Percentiles rank a stretch among this genome's conserved stretches.
Evolutionary conservation across 768 basidiomycete genomes (phyloP).

Genomic region (Panellus pusillus): DNA sequence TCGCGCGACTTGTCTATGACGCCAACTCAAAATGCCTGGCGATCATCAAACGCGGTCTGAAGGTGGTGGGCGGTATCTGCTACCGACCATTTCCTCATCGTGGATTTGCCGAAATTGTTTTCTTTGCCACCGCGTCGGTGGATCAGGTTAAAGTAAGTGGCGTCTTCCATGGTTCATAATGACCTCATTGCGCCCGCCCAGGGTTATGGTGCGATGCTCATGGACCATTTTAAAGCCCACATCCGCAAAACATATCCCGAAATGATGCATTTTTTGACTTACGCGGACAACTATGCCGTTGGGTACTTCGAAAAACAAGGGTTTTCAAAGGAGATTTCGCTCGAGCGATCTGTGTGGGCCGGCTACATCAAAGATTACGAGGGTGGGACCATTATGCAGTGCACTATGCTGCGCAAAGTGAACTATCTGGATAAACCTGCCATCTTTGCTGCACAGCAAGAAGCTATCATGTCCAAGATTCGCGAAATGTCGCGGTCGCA

Average conservation of each 20-base stretch:
- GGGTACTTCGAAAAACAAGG: conserved; percentile 99
- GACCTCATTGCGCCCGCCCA: conserved; percentile 29
- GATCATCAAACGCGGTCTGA: conserved; percentile 91
- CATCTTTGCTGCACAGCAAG: conserved; percentile 78
- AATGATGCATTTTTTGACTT: conserved; percentile 95
- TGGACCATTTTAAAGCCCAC: conserved; percentile 98
- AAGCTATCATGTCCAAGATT: conserved; percentile 88
- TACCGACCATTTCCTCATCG: conserved; percentile 95
- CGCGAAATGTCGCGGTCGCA: conserved; percentile 85
- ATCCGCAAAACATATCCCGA: conserved; percentile 78
- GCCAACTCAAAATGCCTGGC: conserved; percentile 89
- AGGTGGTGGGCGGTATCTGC: conserved; percentile 97
- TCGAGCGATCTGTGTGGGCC: conserved; percentile 91
- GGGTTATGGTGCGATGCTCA: conserved; percentile 98
- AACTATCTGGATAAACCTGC: conserved; percentile 83
- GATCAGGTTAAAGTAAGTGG: conserved; percentile 91
- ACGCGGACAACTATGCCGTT: conserved; percentile 98
- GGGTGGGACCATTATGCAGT: conserved; percentile 99
- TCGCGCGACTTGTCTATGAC: conserved; percentile 93
- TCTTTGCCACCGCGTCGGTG: conserved; percentile 94
- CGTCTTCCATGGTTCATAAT: neutral
- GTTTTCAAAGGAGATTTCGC: conserved; percentile 94
- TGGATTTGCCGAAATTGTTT: conserved; percentile 96
- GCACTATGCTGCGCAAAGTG: conserved; percentile 90
- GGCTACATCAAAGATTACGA: conserved; percentile 99